Base-by-base conservation (phyloP, 2,329 filamentous ascomycete species). In the Neoarthrinium moseri region DNA sequence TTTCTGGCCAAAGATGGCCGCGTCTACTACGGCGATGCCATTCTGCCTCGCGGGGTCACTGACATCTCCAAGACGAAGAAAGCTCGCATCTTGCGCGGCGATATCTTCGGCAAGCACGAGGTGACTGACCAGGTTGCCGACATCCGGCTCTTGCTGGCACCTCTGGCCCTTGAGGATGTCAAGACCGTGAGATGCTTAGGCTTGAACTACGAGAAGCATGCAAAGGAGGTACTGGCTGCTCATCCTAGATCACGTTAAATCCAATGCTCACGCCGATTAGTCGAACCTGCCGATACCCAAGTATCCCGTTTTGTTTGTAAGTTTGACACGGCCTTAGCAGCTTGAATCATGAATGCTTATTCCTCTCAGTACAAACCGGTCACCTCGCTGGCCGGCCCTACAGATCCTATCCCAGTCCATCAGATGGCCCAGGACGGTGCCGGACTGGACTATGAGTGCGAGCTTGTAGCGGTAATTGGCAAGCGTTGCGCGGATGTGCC, bases 391-490 rank as follows among this genome's bases (percentile, higher is more conserved):
- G 64, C 77, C 0, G 86, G 85, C 2, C 86, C 86, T 0, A 71
- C 65, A 3, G 83, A 87, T 54, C 71, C 82, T 2, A 84, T 90
- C 43, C 84, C 85, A 2, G 73, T 92, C 27, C 79, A 82, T 18
- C 58, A 66, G 3, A 69, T 87, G 49, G 86, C 84, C 0, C 87
- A 90, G 64, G 74, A 84, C 50, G 73, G 73, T 38, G 69, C 71
- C n/a, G 83, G 83, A 0, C 68, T 89, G 15, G 88, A 91, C 66
- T 91, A 91, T 65, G 88, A 92, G 67, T 89, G 86, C 62, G 88
- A 92, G 68, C 75, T 92, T 6, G 84, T 90, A 12, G 74, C 82
- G 29, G 72, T 91, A 7, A 89, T 91, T 51, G 85, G 86, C 20
- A 85, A 83, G 64, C 70, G 77, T 49, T 85, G 82, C 49, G 67